Evolutionary conservation across 2,329 filamentous ascomycete species (phyloP).

Genomic region (Dactylellina drechsleri): DNA sequence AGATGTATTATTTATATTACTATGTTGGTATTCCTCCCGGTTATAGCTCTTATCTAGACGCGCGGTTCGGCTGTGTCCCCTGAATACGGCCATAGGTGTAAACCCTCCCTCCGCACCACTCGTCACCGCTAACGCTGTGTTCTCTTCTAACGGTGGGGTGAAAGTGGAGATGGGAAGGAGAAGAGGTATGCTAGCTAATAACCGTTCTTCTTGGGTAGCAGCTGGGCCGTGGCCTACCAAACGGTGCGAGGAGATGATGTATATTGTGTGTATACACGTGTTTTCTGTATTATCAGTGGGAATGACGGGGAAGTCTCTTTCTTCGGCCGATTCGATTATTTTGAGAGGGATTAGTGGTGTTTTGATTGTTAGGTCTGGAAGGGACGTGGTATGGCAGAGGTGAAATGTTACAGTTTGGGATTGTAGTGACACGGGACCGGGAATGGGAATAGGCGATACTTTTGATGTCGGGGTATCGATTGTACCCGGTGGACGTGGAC

Average conservation of each 20-base stretch:
- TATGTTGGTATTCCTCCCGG: conserved; percentile 11
- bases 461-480: too few relatives aligned
- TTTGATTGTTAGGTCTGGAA: conserved; percentile 10
- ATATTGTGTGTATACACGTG: conserved; percentile 27
- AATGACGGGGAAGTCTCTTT: conserved; percentile 35
- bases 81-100: conserved; percentile 28
- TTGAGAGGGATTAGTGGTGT: conserved; percentile 13
- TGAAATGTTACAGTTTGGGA: conserved; percentile 13
- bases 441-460: too few relatives aligned
- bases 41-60: conserved; percentile 23
- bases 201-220: conserved; percentile 44
- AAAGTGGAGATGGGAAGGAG: conserved; percentile 50
- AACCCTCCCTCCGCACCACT: conserved; percentile 9
- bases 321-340: conserved; percentile 37
- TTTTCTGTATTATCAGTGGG: neutral
- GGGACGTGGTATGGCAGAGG: conserved; percentile 22
- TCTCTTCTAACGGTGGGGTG: conserved; percentile 39
- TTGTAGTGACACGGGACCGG: too few relatives aligned
- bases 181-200: conserved; percentile 32
- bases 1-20: neutral
- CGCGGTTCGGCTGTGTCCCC: conserved; percentile 44
- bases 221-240: conserved; percentile 48
- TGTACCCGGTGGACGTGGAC: too few relatives aligned
- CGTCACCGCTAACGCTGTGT: conserved; percentile 36
- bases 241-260: conserved; percentile 46